Base-by-base conservation (phyloP, 2,329 filamentous ascomycete genomes). In the Decorospora gaudefroyi region DNA sequence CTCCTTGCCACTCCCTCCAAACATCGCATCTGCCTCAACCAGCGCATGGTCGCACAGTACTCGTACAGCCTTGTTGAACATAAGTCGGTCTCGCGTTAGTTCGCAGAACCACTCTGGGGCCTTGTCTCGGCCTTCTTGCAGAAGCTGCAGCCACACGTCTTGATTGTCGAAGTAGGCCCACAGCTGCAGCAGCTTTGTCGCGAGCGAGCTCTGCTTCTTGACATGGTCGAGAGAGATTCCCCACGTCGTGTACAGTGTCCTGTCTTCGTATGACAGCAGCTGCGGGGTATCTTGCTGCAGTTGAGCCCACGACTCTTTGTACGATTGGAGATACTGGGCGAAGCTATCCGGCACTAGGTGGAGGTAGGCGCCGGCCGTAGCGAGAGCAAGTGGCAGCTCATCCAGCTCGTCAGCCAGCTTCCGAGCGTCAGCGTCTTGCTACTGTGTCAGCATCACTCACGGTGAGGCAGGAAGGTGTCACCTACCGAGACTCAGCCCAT, bases 121-220 rank as follows among this genome's bases (percentile, higher is more conserved):
- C 9, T 11, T n/a, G n/a, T 10, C 6, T 28, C 22, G 19, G 19
- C 29, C 52, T 30, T 50, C 36, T 27, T 47, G 30, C n/a, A 77
- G 51, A 18, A 78, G 63, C 46, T 74, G 65, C 51, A 67, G 75
- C 74, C 70, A 78, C 5, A 78, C 49, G 52, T 76, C 72, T 17
- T 71, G 61, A 46, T 73, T 72, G 25, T 43, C 41, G 15, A 51
- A 48, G 19, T 44, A 51, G 12, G 48, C 48, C 48, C 39, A 51
- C 13, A 51, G 40, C 27, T 44, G 30, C 15, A 51, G 48, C 4
- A 51, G 29, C 26, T 44, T 26, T 16, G 25, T 33, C 28, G 38
- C 38, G 11, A 21, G 15, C 18, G 11, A 16, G 22, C 35, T 53
- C 32, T 46, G 41, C 33, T 42, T 17, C 23, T 36, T 15, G n/a